phyloP scores from a whole-genome alignment of 176 grass and related monocot species.

The Zea luxurians region DNA sequence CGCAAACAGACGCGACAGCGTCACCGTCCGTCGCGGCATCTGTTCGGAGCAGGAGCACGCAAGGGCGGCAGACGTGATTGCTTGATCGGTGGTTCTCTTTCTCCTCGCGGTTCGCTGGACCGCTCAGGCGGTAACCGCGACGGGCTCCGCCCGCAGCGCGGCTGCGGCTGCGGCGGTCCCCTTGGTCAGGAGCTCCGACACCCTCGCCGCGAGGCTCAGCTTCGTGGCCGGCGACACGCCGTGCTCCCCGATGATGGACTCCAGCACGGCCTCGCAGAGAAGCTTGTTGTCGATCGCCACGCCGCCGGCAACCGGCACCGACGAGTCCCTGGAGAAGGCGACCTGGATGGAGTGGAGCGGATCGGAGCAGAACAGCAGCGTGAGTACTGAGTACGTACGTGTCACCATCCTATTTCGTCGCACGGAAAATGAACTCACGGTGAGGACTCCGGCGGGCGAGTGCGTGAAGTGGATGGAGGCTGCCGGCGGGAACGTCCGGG shows the following conservation, averaged over 20 bases:
- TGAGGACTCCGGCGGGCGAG: slow-evolving; percentile 55
- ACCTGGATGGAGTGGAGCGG: slow-evolving; percentile 30
- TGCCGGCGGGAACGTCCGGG: slow-evolving; percentile 67
- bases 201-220: slow-evolving; percentile 63
- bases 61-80: neutral
- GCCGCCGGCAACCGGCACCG: slow-evolving; percentile 38
- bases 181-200: slow-evolving; percentile 52
- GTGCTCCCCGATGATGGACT: slow-evolving; percentile 86
- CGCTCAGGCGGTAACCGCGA: slow-evolving; percentile 13
- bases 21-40: neutral
- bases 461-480: slow-evolving; percentile 90
- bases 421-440: slow-evolving; percentile 27
- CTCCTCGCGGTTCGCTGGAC: neutral
- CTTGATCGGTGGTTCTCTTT: no score
- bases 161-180: neutral
- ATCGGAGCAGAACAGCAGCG: neutral
- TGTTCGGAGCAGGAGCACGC: neutral
- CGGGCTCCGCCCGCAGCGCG: slow-evolving; percentile 19
- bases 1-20: no score
- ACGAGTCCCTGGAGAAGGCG: slow-evolving; percentile 62
- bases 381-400: no score
- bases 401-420: no score
- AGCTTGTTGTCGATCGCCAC: slow-evolving; percentile 57
- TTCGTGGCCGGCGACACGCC: slow-evolving; percentile 77
- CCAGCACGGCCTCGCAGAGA: slow-evolving; percentile 64